Evolutionary conservation across 108 stramenopile genomes (phyloP), one percentile per base, ranked within the genome.

Genomic region (Stephanodiscus minutulus): DNA sequence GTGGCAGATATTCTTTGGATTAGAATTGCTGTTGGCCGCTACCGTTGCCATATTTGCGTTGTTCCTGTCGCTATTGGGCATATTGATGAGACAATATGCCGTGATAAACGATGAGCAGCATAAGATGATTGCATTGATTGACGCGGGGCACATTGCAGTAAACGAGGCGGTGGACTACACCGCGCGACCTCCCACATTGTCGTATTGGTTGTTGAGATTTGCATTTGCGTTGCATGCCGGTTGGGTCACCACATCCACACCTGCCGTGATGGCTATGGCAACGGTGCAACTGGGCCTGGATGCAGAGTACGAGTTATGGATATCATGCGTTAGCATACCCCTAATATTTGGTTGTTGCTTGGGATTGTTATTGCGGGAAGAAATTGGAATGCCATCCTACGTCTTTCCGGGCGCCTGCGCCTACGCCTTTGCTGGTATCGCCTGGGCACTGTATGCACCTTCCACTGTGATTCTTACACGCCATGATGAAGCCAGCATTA

Each of bases 151-250:
- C 3, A 59, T 47, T 49, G 29, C 61, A 4, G 36, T 36, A 22
- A 47, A 44, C 9, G 33, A 22, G 4, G 43, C 49, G 11, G 46
- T 48, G 21, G 48, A 61, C 22, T 1, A 35, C 11, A 58, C 49
- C 17, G 74, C 74, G 3, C 31, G 31, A 18, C 10, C 41, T 65
- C 41, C 62, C 13, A 25, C 72, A 69, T 50, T 66, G 27, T 46
- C 70, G 31, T 81, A 77, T 27, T 77, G 48, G 70, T 47, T 81
- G 4, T 47, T 81, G 43, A 54, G 76, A 15, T 76, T 81, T 54
- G 70, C 80, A 24, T 81, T 81, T 33, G 75, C 70, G 0, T 29
- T 77, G 11, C 71, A 76, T 61, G 65, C 70, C 20, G 80, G 75
- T 12, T 81, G 80, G 80, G 72, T 77, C 20, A 37, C 68, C 15